Conservation (phyloP, 2,329 filamentous ascomycete genomes). For the Ascomycota sp. region DNA sequence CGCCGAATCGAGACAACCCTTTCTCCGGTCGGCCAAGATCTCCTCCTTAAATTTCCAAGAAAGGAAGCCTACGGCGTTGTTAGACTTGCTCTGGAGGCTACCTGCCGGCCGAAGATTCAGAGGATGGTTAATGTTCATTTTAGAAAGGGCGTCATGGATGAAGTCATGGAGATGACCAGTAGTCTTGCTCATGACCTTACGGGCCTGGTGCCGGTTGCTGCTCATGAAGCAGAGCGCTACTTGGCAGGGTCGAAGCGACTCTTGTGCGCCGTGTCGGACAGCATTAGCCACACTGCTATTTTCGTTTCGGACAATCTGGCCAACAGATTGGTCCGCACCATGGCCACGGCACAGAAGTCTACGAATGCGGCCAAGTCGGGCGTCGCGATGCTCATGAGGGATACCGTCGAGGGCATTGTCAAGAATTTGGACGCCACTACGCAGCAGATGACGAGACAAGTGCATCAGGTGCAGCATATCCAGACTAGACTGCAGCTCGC, state of each 20-base stretch:
- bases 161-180: constrained; percentile 22
- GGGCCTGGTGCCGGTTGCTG: constrained; percentile 18
- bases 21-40: constrained; percentile 25
- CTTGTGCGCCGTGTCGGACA: constrained; percentile 11
- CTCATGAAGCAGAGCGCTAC: constrained; percentile 17
- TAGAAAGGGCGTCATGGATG: constrained; percentile 24
- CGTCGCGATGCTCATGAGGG: constrained; percentile 4
- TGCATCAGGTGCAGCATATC: constrained; percentile 8
- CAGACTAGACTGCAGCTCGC: constrained; percentile 21
- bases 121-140: constrained; percentile 42
- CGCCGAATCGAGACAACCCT: constrained; percentile 26
- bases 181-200: constrained; percentile 21
- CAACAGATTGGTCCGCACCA: constrained; percentile 5
- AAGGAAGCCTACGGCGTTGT: constrained; percentile 37
- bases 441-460: constrained; percentile 5
- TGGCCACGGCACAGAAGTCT: constrained; percentile 7
- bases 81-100: constrained; percentile 36
- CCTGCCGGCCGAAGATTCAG: constrained; percentile 36
- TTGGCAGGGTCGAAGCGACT: constrained; percentile 14
- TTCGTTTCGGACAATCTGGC: constrained; percentile 10
- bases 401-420: constrained; percentile 5
- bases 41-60: constrained; percentile 29
- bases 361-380: constrained; percentile 5
- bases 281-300: constrained; percentile 6
- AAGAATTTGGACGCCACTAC: constrained; percentile 4